Conservation (phyloP, 768 basidiomycete genomes). For the Mycena olivaceomarginata region DNA sequence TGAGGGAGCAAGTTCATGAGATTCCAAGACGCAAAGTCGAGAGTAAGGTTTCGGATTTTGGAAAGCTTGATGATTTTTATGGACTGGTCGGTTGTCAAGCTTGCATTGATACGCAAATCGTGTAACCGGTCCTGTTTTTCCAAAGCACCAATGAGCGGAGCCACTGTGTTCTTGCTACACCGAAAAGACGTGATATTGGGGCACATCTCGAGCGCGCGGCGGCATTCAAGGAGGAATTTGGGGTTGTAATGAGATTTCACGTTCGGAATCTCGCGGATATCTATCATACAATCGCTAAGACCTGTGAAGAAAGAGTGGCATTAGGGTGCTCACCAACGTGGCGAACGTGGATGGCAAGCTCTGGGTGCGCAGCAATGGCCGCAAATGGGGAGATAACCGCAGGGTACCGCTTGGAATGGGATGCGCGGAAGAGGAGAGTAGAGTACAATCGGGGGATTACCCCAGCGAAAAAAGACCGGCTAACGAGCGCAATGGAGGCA, state of each 20-base stretch:
- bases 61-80: constrained; percentile 62
- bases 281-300: constrained; percentile 53
- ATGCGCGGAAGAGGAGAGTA: constrained; percentile 70
- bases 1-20: constrained; percentile 74
- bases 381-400: constrained; percentile 78
- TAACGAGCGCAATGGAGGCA: constrained; percentile 77
- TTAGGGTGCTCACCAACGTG: constrained; percentile 67
- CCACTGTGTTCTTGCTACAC: constrained; percentile 69
- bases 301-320: constrained; percentile 11
- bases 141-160: constrained; percentile 70
- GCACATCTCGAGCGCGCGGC: constrained; percentile 67
- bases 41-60: constrained; percentile 65
- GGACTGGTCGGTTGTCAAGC: constrained; percentile 72
- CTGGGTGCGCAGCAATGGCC: constrained; percentile 69
- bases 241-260: constrained; percentile 62
- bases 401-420: constrained; percentile 76
- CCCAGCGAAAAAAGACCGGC: constrained; percentile 77
- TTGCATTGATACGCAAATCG: constrained; percentile 69
- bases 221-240: constrained; percentile 72
- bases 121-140: constrained; percentile 65
- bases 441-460: constrained; percentile 80
- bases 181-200: constrained; percentile 74
- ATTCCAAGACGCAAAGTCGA: constrained; percentile 80
- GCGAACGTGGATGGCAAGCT: constrained; percentile 75
- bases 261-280: constrained; percentile 69